Conservation (phyloP, 306 rosid species). For the Castanospermum australe region DNA sequence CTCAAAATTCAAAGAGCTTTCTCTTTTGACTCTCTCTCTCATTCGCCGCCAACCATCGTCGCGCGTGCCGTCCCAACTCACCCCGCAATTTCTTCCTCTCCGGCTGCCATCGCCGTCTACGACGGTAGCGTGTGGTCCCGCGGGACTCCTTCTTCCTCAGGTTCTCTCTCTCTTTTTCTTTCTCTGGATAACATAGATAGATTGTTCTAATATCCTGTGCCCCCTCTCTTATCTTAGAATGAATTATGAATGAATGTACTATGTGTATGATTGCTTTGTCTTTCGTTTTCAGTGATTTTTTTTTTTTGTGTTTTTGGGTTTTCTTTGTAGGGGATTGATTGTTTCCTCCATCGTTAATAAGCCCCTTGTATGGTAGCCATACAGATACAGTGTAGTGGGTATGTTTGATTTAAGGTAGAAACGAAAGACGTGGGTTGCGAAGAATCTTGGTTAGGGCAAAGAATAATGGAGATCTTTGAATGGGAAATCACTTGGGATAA, state of each 20-base stretch:
- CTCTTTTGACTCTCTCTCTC: background rate
- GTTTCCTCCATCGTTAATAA: background rate
- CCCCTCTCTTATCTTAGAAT: background rate
- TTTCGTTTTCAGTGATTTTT: background rate
- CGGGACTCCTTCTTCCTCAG: slow-evolving; percentile 1
- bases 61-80: background rate
- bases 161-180: slow-evolving; percentile 5
- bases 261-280: slow-evolving; percentile 1
- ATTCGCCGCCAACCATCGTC: background rate
- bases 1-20: background rate
- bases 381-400: background rate
- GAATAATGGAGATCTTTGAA: slow-evolving; percentile 20
- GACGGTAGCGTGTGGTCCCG: background rate
- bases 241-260: background rate
- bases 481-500: background rate
- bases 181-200: background rate
- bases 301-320: background rate
- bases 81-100: background rate
- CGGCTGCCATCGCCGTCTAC: slow-evolving; percentile 1
- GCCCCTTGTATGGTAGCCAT: background rate
- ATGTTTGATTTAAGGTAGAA: background rate
- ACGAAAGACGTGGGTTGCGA: background rate
- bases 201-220: background rate
- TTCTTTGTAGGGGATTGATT: background rate
- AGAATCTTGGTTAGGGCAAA: slow-evolving; percentile 25